A percentile compares a stretch with the other conserved stretches of the same genome.
Evolutionary conservation across 306 rosid genomes (phyloP).

Genomic region (Urtica urens): DNA sequence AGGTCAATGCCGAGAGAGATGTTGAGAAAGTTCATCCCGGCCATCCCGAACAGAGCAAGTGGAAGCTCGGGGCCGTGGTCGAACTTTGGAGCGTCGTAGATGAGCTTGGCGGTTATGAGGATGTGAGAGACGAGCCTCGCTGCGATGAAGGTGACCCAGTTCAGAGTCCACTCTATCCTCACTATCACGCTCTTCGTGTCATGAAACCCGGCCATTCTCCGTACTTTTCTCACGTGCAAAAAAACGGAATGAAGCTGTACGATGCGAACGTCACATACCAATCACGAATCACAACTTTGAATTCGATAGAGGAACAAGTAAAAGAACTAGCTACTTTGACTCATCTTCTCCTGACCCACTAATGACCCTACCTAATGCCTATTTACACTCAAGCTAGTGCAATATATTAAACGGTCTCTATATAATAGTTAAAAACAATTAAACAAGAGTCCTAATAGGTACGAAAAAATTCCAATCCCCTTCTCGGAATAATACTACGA

Average conservation of each 20-base stretch:
- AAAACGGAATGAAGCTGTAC: conserved; percentile 82
- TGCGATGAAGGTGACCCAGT: conserved; percentile 55
- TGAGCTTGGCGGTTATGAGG: conserved; percentile 72
- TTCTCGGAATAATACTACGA: too few species aligned
- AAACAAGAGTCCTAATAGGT: too few species aligned
- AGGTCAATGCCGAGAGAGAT: conserved; percentile 78
- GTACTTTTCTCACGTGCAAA: conserved; percentile 62
- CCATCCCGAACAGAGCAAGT: conserved; percentile 76
- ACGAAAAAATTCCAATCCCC: too few species aligned
- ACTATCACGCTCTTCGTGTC: conserved; percentile 33
- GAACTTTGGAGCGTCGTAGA: conserved; percentile 62
- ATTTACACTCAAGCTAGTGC: too few species aligned
- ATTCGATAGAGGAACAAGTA: too few species aligned
- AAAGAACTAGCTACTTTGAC: too few species aligned
- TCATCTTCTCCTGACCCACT: too few species aligned
- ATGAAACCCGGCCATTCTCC: conserved; percentile 73
- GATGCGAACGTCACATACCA: conserved; percentile 6
- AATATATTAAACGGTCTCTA: too few species aligned
- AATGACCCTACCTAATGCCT: too few species aligned
- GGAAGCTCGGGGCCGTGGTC: conserved; percentile 77
- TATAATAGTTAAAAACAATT: too few species aligned
- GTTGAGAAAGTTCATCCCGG: conserved; percentile 80
- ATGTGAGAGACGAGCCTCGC: conserved; percentile 58
- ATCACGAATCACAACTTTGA: too few species aligned
- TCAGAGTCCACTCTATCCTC: conserved; percentile 77